phyloP scores from a whole-genome alignment of 331 rosid species.

The Malus hybrid region DNA sequence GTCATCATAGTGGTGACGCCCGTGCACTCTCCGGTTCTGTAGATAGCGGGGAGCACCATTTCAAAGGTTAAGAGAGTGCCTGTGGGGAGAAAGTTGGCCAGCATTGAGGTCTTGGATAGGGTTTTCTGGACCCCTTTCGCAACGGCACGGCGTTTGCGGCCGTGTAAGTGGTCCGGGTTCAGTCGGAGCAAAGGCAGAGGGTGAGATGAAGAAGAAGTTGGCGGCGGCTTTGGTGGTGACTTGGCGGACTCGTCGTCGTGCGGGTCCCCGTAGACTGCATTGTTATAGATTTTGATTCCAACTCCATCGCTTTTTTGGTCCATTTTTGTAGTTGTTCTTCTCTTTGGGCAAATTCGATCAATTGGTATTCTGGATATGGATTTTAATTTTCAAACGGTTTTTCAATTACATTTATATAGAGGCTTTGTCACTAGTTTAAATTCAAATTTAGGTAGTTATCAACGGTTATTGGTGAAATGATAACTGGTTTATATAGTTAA shows the following conservation, averaged over 20 bases:
- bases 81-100: conserved; percentile 72
- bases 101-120: conserved; percentile 58
- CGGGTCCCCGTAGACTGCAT: conserved; percentile 13
- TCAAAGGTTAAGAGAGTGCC: conserved; percentile 78
- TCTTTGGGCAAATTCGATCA: neutral
- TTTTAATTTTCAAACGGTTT: neutral
- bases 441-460: conserved; percentile 1
- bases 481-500: neutral
- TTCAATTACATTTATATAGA: neutral
- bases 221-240: neutral
- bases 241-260: conserved; percentile 6
- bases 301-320: conserved; percentile 15
- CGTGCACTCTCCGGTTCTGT: conserved; percentile 48
- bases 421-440: neutral
- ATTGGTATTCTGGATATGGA: neutral
- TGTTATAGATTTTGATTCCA: conserved; percentile 62
- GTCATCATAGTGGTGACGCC: conserved; percentile 41
- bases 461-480: neutral
- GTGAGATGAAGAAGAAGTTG: neutral
- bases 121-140: conserved; percentile 81
- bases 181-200: neutral
- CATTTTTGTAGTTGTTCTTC: conserved; percentile 5
- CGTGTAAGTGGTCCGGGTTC: conserved; percentile 1
- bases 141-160: conserved; percentile 40
- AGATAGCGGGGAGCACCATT: conserved; percentile 71